These are phyloP conservation scores for Endocalyx cinctus DNA, from an alignment of 2,329 filamentous ascomycete genomes.

Conservation along the genomic window DNA sequence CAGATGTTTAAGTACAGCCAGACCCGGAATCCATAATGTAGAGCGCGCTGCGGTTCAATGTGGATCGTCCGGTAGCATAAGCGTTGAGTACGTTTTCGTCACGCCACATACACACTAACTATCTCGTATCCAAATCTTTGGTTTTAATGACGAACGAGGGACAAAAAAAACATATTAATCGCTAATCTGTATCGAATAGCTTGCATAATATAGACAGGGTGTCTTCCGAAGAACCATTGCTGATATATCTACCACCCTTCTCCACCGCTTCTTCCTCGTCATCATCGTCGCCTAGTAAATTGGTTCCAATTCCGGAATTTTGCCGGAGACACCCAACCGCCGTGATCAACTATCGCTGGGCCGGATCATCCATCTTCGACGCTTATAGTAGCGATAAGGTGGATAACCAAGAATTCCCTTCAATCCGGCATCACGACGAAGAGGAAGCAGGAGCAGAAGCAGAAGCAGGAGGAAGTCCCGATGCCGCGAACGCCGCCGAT, in stretches of 20 bases:
- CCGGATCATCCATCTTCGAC: conserved; percentile 16
- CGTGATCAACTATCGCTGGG: conserved; percentile 59
- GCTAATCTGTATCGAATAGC: conserved; percentile 32
- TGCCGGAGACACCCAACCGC: conserved; percentile 42
- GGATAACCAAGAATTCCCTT: too few relatives aligned
- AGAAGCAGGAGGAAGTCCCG: too few relatives aligned
- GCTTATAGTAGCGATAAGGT: conserved; percentile 4
- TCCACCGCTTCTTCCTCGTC: conserved; percentile 30
- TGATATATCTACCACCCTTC: conserved; percentile 52
- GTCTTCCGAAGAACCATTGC: conserved; percentile 37
- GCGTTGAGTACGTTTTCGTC: conserved; percentile 41
- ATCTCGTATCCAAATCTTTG: too few relatives aligned
- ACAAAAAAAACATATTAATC: too few relatives aligned
- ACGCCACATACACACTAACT: not conserved
- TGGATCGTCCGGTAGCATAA: conserved; percentile 45
- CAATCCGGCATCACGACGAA: too few relatives aligned
- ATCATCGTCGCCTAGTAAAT: conserved; percentile 18
- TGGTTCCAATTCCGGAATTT: conserved; percentile 35
- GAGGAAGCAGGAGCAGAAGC: too few relatives aligned
- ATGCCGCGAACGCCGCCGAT: too few relatives aligned
- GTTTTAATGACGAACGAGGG: too few relatives aligned
- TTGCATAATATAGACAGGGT: conserved; percentile 42
- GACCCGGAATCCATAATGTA: conserved; percentile 18
- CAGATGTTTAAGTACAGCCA: conserved; percentile 16
- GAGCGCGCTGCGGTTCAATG: conserved; percentile 42